Base-by-base conservation (phyloP, 441 rosid species). In the Gossypium armourianum region DNA sequence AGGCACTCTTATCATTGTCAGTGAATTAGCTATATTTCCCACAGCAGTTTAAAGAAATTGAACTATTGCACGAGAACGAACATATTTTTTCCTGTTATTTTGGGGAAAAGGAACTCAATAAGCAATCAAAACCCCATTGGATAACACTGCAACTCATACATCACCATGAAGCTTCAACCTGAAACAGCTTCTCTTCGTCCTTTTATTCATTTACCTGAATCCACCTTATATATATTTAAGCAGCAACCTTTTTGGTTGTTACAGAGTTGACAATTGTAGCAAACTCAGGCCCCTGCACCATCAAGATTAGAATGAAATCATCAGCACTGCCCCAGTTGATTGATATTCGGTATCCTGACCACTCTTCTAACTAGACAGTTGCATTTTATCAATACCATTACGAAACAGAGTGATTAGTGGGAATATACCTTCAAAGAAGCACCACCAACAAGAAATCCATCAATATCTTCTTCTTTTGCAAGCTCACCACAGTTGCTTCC, bases 401-500 rank as follows among this genome's bases (percentile, higher is more conserved):
- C 15, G 47, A 72, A 64, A 32, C 5, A 43, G 28, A 58, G 23
- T 1, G 40, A 55, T 32, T 47, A 40, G 7, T 3, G 68, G 70
- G 0, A 59, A 29, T 49, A 49, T 85, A 94, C 96, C 94, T 92
- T 92, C 81, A 94, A 82, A 75, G 99, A 94, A 68, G 97, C 97
- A 71, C 99, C 99, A 3, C 97, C 99, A 13, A 90, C 99, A 47
- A 94, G 97, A 74, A 94, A 92, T 60, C 99, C 99, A 75, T 94
- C 99, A 67, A 92, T 92, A 72, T 92, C 99, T 82, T 92, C 96
- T 82, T 90, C 75, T 78, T 92, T 94, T 1, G 97, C 94, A 74
- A 94, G 97, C 82, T 94, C 96, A n/a, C 81, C 89, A 28, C 90
- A 84, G 65, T 94, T 94, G 76, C 94, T 80, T 79, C 97, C 96